Evolutionary conservation across 2,329 filamentous ascomycete genomes (phyloP), one percentile per base, ranked within the genome.

Genomic region (Knufia petricola): DNA sequence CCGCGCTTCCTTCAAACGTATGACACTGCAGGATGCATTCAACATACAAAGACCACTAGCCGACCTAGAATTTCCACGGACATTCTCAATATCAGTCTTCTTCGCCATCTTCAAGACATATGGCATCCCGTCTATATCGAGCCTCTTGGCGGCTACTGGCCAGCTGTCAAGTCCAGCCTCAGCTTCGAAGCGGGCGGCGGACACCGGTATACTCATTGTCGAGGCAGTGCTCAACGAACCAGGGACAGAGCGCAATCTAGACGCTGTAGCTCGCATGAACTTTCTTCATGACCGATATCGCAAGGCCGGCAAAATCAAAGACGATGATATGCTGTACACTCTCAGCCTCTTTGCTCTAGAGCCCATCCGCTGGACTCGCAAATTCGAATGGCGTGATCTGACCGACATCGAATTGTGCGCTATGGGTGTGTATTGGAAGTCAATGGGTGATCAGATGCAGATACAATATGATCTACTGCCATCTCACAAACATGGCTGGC

Each of bases 341-440:
- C 69, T 84, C 0, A 69, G 72, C 10, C 62, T 86, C 0, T 86
- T 86, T 60, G 73, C 84, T 13, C 67, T 74, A 0, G 80, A 87
- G 60, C 82, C 84, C 0, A 63, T 76, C 23, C 69, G 73, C 10
- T 87, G 83, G 70, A 74, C 84, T 23, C 61, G 71, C 3, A 66
- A 67, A 3, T 85, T 79, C 57, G 85, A 89, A 61, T 90, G 85
- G 84, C 76, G 85, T 1, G 32, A 66, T 3, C 62, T 86, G 15
- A 81, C 74, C n/a, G 76, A 81, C 0, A 70, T 87, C 64, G 85
- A 89, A 63, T 63, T 51, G 2, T 82, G 78, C 52, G 81, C 80
- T 1, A 62, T 79, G 34, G 77, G 74, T 19, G 76, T 75, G 1
- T 75, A 82, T 57, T 85, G 81, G 80, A 82, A 81, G 61, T 66